Conservation (phyloP, 257 asterid genomes). For the Coffea eugenioides region DNA sequence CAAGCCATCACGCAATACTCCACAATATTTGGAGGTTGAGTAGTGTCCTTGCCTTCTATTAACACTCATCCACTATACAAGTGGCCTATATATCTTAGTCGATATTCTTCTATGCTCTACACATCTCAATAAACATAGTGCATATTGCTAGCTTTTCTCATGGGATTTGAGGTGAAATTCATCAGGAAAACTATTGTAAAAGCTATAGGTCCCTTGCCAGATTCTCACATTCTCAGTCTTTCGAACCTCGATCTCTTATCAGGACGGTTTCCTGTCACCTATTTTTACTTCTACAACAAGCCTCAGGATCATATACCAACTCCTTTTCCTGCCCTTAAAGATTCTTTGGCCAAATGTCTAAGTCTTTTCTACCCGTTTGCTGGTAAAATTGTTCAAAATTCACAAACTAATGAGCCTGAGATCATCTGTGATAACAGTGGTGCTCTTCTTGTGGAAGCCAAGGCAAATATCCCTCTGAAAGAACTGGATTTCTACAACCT, state of each 20-base stretch:
- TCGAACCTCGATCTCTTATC: constrained; percentile 64
- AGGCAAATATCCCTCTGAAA: constrained; percentile 32
- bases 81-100: neutral
- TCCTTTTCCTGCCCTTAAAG: constrained; percentile 22
- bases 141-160: neutral
- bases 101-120: neutral
- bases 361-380: constrained; percentile 50
- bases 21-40: neutral
- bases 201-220: constrained; percentile 32
- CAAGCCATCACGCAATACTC: neutral
- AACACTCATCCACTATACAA: neutral
- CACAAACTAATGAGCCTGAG: constrained; percentile 43
- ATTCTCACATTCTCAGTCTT: constrained; percentile 33
- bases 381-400: constrained; percentile 42
- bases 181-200: constrained; percentile 36
- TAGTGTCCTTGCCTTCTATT: neutral
- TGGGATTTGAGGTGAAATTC: constrained; percentile 31
- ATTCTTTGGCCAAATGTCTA: constrained; percentile 48
- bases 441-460: constrained; percentile 47
- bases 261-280: constrained; percentile 63
- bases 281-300: constrained; percentile 40
- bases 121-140: neutral
- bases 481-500: constrained; percentile 47
- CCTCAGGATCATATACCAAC: neutral
- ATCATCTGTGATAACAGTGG: constrained; percentile 49